Percentiles rank a stretch among this genome's conserved stretches.
phyloP scores from a whole-genome alignment of 495 filamentous ascomycete genomes.

The Penicillium bovifimosum region DNA sequence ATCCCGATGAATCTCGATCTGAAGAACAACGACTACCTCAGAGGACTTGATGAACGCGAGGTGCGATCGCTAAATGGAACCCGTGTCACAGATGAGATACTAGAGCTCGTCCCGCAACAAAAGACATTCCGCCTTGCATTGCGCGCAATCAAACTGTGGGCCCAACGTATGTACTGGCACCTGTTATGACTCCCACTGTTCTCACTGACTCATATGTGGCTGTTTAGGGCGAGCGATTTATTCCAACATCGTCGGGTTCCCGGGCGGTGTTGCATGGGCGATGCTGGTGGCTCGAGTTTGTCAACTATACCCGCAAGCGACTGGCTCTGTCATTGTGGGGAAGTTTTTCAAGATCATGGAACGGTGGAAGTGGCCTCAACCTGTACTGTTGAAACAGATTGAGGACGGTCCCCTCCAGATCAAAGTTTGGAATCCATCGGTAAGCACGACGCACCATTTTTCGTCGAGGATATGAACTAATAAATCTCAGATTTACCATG shows the following conservation, averaged over 20 bases:
- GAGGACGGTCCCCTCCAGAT: conserved; percentile 76
- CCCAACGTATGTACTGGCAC: conserved; percentile 55
- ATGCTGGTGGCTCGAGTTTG: conserved; percentile 95
- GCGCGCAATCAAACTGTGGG: conserved; percentile 93
- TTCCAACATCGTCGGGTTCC: conserved; percentile 91
- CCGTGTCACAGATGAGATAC: conserved; percentile 85
- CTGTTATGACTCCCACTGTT: background rate
- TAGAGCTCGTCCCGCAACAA: conserved; percentile 80
- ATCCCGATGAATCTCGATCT: conserved; percentile 69
- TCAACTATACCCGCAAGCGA: conserved; percentile 93
- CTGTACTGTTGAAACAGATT: conserved; percentile 81
- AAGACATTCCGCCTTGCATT: conserved; percentile 83
- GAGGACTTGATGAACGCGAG: conserved; percentile 79
- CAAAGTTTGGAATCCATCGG: conserved; percentile 91
- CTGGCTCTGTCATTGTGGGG: conserved; percentile 72
- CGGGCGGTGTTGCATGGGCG: conserved; percentile 95
- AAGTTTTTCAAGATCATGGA: conserved; percentile 94
- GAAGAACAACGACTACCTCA: conserved; percentile 74
- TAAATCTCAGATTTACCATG: conserved; percentile 60
- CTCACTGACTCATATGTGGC: conserved; percentile 2
- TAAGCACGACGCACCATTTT: conserved; percentile 29
- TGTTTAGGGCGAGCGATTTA: conserved; percentile 74
- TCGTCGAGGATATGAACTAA: background rate
- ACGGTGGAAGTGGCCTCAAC: conserved; percentile 90
- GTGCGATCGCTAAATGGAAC: conserved; percentile 89